A percentile compares a stretch with the other conserved stretches of the same genome.
Conservation (phyloP, 1,284 basidiomycete species). For the Hypsizygus ulmarius region DNA sequence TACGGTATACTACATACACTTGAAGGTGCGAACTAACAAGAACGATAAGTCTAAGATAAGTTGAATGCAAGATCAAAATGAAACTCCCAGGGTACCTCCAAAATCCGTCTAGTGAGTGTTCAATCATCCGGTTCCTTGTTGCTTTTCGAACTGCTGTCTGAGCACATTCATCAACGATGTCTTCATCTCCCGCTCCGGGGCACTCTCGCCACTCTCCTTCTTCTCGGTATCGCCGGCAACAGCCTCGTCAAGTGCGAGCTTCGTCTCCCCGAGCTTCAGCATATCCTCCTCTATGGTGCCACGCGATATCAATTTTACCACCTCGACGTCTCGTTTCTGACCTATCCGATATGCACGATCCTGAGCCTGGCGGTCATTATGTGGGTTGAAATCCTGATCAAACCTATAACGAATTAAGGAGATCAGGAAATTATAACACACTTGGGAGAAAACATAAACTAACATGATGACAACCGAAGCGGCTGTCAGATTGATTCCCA, state of each 20-base stretch:
- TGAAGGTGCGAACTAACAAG: conserved; percentile 9
- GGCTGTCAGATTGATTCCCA: conserved; percentile 90
- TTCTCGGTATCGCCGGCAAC: conserved; percentile 78
- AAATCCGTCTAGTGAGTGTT: conserved; percentile 7
- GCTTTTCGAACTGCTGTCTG: conserved; percentile 58
- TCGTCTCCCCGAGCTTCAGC: conserved; percentile 84
- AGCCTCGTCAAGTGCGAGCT: conserved; percentile 88
- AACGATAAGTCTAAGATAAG: conserved; percentile 12
- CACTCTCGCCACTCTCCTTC: conserved; percentile 46
- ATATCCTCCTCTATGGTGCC: conserved; percentile 98
- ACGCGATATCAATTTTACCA: conserved; percentile 91
- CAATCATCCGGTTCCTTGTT: conserved; percentile 23
- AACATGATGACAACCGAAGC: conserved; percentile 91
- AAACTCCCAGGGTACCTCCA: not conserved
- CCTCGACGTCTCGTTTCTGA: conserved; percentile 86
- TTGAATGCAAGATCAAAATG: conserved; percentile 7
- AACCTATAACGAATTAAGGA: conserved; percentile 50
- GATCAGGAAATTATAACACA: not conserved
- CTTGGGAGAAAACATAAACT: conserved; percentile 24
- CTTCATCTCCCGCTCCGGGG: conserved; percentile 78
- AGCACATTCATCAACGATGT: conserved; percentile 78
- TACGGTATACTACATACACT: conserved; percentile 7
- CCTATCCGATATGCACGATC: conserved; percentile 99
- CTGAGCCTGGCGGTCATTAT: conserved; percentile 93
- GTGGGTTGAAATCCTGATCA: conserved; percentile 96